Base-by-base conservation (phyloP, 768 basidiomycete species). In the Chiua virens region DNA sequence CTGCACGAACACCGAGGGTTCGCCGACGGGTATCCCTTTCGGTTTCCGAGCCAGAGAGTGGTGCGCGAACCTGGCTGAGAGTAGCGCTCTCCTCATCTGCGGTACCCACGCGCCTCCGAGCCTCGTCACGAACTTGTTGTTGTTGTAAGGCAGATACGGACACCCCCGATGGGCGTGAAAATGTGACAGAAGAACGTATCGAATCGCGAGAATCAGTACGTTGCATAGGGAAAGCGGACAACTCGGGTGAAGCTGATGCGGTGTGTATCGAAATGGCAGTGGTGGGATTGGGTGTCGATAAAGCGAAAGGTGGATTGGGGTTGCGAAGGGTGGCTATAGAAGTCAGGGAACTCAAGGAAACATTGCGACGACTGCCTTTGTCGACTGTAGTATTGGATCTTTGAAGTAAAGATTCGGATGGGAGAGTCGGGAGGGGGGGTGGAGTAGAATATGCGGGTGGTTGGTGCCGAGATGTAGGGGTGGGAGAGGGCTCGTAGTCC, bases 231-330 rank as follows among this genome's bases (percentile, higher is more conserved):
- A 63, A 58, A 2, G 64, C 48, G 14, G 71, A 58, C 20, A 50
- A 53, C 51, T 69, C 69, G 27, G 73, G 71, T 7, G 75, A 68
- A 52, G 75, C 78, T 5, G 81, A 80, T 5, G 82, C 85, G 0
- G 84, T 88, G 55, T 85, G 82, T 1, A 80, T 66, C 2, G 85
- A 86, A 13, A 89, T 49, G 15, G 83, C 84, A 15, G 86, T 89
- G 32, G 87, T 88, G 1, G 84, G 74, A 50, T 75, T 80, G 0
- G 79, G 79, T 3, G 79, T 81, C 32, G 83, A 62, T 8, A 76
- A 58, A 10, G 81, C 74, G 42, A 80, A 78, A n/a, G 75, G 68
- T 15, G 77, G 60, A 48, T 64, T 52, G 42, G 66, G 49, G 44
- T 68, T 69, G 57, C 82, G 78, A 32, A 80, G 62, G 5, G 81